A percentile compares a stretch with the other conserved stretches of the same genome.
Evolutionary conservation across 148 eudicot genomes (phyloP).

Genomic region (Camellia japonica): DNA sequence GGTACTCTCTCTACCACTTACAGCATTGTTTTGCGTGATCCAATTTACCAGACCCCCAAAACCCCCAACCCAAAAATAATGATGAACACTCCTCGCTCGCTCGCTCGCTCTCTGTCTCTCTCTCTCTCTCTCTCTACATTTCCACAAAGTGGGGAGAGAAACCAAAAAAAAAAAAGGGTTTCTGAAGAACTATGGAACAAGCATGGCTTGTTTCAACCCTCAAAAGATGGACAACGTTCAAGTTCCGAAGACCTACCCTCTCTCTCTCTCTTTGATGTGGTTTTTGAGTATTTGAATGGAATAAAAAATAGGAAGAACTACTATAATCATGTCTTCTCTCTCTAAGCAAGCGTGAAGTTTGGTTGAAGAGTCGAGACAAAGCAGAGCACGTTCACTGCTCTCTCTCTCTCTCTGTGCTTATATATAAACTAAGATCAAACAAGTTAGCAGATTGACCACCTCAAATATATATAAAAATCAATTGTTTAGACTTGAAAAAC

Average conservation of each 20-base stretch:
- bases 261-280: conserved; percentile 18
- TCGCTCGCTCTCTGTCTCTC: background rate
- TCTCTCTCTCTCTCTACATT: background rate
- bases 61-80: background rate
- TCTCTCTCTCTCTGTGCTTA: conserved; percentile 2
- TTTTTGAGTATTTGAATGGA: conserved; percentile 3
- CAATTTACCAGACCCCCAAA: conserved; percentile 5
- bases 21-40: conserved; percentile 33
- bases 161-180: conserved; percentile 7
- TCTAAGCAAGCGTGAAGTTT: conserved; percentile 21
- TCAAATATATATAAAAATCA: background rate
- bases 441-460: conserved; percentile 9
- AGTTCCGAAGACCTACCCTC: conserved; percentile 29
- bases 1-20: conserved; percentile 26
- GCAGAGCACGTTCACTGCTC: conserved; percentile 42
- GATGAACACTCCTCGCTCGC: background rate
- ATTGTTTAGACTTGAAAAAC: background rate
- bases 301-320: background rate
- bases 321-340: background rate
- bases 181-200: conserved; percentile 24
- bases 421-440: conserved; percentile 7
- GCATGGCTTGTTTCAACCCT: conserved; percentile 43
- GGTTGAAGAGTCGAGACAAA: conserved; percentile 31
- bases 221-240: conserved; percentile 50
- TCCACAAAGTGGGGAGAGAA: background rate